Conservation (phyloP, 2,329 filamentous ascomycete genomes). For the Penicillium sp. region DNA sequence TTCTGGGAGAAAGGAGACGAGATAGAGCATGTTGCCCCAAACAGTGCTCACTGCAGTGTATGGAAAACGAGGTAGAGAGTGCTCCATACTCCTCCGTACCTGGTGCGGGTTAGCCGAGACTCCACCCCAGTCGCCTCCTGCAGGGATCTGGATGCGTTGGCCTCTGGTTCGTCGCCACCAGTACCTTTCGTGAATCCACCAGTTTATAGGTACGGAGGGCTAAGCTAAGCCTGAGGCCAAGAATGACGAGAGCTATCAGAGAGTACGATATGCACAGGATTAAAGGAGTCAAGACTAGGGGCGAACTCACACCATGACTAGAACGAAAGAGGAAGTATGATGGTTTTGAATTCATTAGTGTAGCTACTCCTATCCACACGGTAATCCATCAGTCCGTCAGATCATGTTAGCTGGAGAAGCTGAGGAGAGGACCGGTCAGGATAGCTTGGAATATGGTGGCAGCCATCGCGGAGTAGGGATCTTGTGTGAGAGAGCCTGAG, state of each 20-base stretch:
- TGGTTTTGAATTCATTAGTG: background rate
- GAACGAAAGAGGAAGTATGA: background rate
- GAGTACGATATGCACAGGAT: background rate
- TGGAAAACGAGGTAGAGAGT: too few species aligned
- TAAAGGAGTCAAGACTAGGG: background rate
- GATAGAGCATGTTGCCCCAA: background rate
- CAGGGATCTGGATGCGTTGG: background rate
- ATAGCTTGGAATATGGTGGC: background rate
- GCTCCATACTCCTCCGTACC: background rate
- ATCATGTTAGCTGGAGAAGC: background rate
- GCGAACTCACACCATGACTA: background rate
- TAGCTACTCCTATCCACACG: background rate
- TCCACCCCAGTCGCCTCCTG: background rate
- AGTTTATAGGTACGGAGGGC: background rate
- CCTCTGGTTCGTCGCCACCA: conserved; percentile 1
- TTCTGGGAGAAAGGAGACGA: background rate
- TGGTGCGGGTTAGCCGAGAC: background rate
- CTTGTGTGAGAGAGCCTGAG: background rate
- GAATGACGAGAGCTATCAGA: background rate
- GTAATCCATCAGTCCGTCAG: background rate
- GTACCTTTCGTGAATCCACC: background rate
- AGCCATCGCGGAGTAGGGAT: background rate
- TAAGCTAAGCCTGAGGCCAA: background rate
- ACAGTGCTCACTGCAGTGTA: too few species aligned
- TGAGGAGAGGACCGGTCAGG: background rate